Evolutionary conservation across 352 stramenopile species (phyloP), one percentile per base, ranked within the genome.

Genomic region (Phytophthora idaei): DNA sequence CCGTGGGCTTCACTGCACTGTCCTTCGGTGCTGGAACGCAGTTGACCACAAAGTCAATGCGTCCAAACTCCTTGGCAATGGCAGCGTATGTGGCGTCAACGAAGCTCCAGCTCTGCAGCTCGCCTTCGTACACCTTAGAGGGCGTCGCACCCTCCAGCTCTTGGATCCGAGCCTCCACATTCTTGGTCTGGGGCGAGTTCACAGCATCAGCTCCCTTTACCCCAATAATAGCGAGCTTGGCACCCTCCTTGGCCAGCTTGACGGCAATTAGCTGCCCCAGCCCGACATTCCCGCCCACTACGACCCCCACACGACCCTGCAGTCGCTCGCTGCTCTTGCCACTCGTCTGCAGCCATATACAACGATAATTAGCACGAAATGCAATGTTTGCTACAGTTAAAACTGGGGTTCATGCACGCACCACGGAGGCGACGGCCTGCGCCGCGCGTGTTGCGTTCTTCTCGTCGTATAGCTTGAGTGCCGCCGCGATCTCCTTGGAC

Each of bases 11-110:
- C 39, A 68, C 68, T 0, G 61, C 73, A 39, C 63, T 71, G 7
- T 65, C 65, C 14, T 67, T 67, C 4, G 71, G 74, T 1, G 69
- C 46, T 0, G 80, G 76, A 10, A 90, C 63, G 51, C 81, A 92
- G 67, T 92, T 90, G 57, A 90, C 80, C 14, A 90, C 80, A 74
- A 92, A 92, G 68, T 90, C 83, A 27, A 90, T 80, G 54, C 83
- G 83, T 50, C 70, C 76, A 57, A 85, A 79, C 37, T 78, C 46
- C 50, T 80, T 80, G 25, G 73, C 76, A 28, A 88, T 65, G 1
- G 57, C 60, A 3, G 65, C 34, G 61, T 83, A 90, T 27, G 79
- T 73, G 8, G 44, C 57, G 46, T 90, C 78, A 6, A 90, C 29
- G 49, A 92, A 89, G 37, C 61, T 64, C 67, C 77, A 87, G 55